Base-by-base conservation (phyloP, 129 eudicot species). In the Rutidosis leptorrhynchoides region DNA sequence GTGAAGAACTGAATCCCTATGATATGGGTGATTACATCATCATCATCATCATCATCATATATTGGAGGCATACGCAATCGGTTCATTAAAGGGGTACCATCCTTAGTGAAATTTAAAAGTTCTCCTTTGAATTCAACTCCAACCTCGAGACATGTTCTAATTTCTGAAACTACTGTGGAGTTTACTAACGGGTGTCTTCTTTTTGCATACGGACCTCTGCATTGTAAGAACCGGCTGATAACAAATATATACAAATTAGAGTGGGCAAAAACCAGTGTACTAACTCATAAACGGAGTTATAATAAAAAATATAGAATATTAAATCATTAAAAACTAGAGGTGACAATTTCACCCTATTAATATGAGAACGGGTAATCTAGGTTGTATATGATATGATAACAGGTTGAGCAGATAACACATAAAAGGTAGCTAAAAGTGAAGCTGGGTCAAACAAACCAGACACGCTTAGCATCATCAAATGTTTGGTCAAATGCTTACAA, bases 171-270 rank as follows among this genome's bases (percentile, higher is more conserved):
- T 8, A 85, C 81, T 3, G 91, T 62, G 37, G 96, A 76, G 74
- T 88, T 88, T 75, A 92, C 98, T 17, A 92, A 64, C 0, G 95
- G 96, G 72, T 92, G 98, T 72, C 98, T 85, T 80, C 96, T 79
- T 74, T 92, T 85, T 42, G 98, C 98, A 64, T 79, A 92, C 37
- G 98, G 98, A 28, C 98, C 98, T 83, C 98, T 81, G 82, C 98
- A 92, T 77, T 92, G 98, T 87, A 92, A 74, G 81, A 92, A 92
- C 25, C 98, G 98, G 69, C 98, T 92, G 96, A 81, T 59, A 76
- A 64, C 24, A 60, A 64, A 62, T 28, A 4, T n/a, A n/a, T 53
- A 63, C 21, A 71, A 42, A 58, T 45, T 62, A 77, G 56, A 56
- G 22, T n/a, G 2, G 8, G 14, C 62, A 22, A 53, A 24, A 35